Conservation (phyloP, 2,329 filamentous ascomycete genomes). For the Aschersonia sp. region DNA sequence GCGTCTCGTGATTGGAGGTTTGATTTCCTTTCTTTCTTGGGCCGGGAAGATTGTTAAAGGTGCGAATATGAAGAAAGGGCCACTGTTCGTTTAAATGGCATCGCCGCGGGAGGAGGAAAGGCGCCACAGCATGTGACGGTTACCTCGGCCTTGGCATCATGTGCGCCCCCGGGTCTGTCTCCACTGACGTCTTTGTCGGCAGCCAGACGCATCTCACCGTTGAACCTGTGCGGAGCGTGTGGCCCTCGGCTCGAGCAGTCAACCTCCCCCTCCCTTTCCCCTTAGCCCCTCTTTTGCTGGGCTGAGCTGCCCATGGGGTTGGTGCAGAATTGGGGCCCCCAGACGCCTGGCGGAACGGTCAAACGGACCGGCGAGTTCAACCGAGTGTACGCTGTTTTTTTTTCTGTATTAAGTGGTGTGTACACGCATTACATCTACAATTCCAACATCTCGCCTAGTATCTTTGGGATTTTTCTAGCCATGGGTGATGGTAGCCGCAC, state of each 20-base stretch:
- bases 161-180: background rate
- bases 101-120: background rate
- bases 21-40: background rate
- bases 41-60: background rate
- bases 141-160: conserved; percentile 4
- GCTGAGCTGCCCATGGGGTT: background rate
- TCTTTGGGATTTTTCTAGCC: no score
- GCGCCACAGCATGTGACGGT: conserved; percentile 2
- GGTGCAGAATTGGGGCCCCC: background rate
- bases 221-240: background rate
- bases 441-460: no score
- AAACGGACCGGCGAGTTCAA: conserved; percentile 3
- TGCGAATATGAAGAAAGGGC: background rate
- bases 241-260: background rate
- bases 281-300: no score
- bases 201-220: no score
- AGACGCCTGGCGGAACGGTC: background rate
- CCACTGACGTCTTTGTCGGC: background rate
- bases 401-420: no score
- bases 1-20: no score
- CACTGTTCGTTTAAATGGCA: background rate
- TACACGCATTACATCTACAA: no score
- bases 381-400: conserved; percentile 1
- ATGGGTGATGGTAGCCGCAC: no score
- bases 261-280: no score